Evolutionary conservation across 495 filamentous ascomycete genomes (phyloP).

Genomic region (Aspergillus mulundensis): DNA sequence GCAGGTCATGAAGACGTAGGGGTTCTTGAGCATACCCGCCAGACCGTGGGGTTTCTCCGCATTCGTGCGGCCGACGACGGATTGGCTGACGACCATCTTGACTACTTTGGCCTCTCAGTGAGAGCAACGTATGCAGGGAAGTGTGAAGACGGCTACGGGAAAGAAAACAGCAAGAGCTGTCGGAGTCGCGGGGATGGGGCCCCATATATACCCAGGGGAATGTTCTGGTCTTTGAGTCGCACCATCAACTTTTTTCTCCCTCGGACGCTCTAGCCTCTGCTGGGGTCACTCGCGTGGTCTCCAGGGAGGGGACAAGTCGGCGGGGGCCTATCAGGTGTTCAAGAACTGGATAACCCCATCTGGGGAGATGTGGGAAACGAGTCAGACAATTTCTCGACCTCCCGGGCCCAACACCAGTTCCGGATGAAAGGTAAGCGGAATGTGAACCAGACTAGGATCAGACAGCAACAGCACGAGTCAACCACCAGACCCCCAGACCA

Average conservation of each 20-base stretch:
- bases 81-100: slow-evolving; percentile 6
- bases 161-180: too few species aligned
- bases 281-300: not conserved
- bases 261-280: not conserved
- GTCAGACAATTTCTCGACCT: too few species aligned
- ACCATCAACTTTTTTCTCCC: not conserved
- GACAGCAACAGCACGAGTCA: too few species aligned
- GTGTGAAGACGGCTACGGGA: not conserved
- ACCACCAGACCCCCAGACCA: too few species aligned
- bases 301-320: not conserved
- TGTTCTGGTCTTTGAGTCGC: not conserved
- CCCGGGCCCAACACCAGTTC: too few species aligned
- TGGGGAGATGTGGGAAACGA: not conserved
- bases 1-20: slow-evolving; percentile 4
- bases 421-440: too few species aligned
- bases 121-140: not conserved
- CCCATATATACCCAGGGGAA: not conserved
- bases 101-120: not conserved
- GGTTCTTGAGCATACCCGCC: slow-evolving; percentile 9
- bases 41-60: slow-evolving; percentile 10
- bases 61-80: slow-evolving; percentile 5
- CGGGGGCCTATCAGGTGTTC: not conserved
- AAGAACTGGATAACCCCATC: not conserved
- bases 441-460: too few species aligned
- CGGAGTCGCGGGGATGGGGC: too few species aligned